Conservation (phyloP, 352 stramenopile genomes). For the Phytopythium sindhum region DNA sequence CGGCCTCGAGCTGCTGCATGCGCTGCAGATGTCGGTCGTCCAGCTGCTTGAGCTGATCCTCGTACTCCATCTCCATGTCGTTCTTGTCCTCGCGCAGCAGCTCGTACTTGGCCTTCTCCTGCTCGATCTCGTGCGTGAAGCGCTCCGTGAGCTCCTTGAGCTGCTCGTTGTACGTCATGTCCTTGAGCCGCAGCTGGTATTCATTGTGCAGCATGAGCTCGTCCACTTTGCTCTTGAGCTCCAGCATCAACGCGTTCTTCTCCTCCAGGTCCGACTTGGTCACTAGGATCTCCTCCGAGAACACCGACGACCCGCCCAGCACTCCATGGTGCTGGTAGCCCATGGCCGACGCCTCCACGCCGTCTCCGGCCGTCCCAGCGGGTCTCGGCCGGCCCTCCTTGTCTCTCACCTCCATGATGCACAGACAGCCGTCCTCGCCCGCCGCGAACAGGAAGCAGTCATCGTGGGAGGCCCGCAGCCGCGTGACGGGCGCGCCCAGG, state of each 20-base stretch:
- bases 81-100: conserved; percentile 90
- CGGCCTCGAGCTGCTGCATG: conserved; percentile 87
- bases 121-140: conserved; percentile 92
- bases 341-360: conserved; percentile 5
- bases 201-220: conserved; percentile 94
- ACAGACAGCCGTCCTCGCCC: conserved; percentile 85
- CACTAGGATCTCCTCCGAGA: conserved; percentile 78
- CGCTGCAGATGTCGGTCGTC: conserved; percentile 90
- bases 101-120: conserved; percentile 91
- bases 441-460: conserved; percentile 88
- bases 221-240: conserved; percentile 95
- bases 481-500: conserved; percentile 69
- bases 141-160: conserved; percentile 93
- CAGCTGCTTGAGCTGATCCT: conserved; percentile 90
- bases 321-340: conserved; percentile 18
- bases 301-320: too few species aligned
- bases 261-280: conserved; percentile 93
- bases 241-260: conserved; percentile 87
- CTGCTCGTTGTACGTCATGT: conserved; percentile 95
- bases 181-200: conserved; percentile 93
- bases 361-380: conserved; percentile 8
- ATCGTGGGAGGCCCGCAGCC: conserved; percentile 83
- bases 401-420: conserved; percentile 86
- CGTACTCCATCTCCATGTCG: conserved; percentile 91
- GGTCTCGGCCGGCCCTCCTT: conserved; percentile 73